Base-by-base conservation (phyloP, 306 rosid species). In the Dicorynia guianensis region DNA sequence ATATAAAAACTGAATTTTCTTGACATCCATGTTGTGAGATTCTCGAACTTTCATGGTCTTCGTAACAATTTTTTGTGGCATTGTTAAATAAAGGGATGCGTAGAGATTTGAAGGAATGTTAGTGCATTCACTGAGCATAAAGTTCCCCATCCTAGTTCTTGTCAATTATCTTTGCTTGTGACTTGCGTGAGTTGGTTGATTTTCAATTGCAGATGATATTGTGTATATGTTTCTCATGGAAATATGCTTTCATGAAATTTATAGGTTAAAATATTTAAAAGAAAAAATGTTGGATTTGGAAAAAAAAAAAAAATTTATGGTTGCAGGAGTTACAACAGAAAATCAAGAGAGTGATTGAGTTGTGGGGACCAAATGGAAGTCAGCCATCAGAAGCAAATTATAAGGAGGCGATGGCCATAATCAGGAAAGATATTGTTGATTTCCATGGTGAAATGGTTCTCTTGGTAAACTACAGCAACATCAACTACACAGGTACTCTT, bases 391-490 rank as follows among this genome's bases (percentile, higher is more conserved):
- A 74, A 81, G 33, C 55, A 1, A 35, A 76, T 47, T 86, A 83
- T 42, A 83, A 75, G 38, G 88, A 83, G 3, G 93, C 86, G 69
- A 88, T 89, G 89, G 85, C 73, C 19, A 90, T 90, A 77, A 86
- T 90, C 71, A 86, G 95, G 79, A 89, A 85, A 76, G 85, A 82
- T 39, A 88, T 94, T 20, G 97, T 94, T 85, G 95, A 94, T 83
- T 92, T 94, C 70, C 98, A 94, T 10, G 97, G 96, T 20, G 96
- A 90, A 84, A 94, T 94, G 97, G 98, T 94, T 66, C 96, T 94
- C 30, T 39, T 94, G 62, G 82, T 85, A 11, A 92, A 92, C 71
- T 94, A 94, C 78, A 94, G 96, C 92, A 94, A 83, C 66, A 71
- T 94, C 77, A 94, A 94, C 73, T 94, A 90, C 80, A 92, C 95